phyloP scores from a whole-genome alignment of 1,284 basidiomycete genomes.

The Mycena citricolor region DNA sequence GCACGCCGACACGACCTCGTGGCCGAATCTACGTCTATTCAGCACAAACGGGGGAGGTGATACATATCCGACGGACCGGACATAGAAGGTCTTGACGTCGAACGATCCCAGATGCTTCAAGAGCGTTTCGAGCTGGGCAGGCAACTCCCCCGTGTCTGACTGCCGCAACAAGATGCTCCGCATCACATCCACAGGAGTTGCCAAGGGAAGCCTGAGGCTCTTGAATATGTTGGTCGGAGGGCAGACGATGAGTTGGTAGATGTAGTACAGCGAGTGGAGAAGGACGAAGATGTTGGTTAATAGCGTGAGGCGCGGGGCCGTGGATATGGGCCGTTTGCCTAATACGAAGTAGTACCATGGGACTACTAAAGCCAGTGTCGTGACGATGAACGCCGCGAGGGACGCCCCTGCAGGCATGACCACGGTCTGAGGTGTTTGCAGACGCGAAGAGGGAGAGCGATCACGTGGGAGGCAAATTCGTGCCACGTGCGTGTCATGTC shows the following conservation, averaged over 20 bases:
- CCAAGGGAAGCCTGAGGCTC: slow-evolving; percentile 52
- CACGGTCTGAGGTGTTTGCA: too few relatives aligned
- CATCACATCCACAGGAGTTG: slow-evolving; percentile 51
- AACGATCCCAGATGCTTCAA: slow-evolving; percentile 56
- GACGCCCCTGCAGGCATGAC: slow-evolving; percentile 25
- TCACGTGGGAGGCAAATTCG: too few relatives aligned
- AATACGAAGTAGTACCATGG: slow-evolving; percentile 37
- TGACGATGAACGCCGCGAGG: slow-evolving; percentile 30
- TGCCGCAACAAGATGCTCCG: slow-evolving; percentile 42
- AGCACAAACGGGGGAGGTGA: too few relatives aligned
- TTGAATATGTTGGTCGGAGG: slow-evolving; percentile 66
- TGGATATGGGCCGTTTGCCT: slow-evolving; percentile 26
- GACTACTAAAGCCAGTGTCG: slow-evolving; percentile 31
- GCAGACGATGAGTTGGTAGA: slow-evolving; percentile 47
- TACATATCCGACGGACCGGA: slow-evolving; percentile 46
- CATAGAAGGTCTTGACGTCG: slow-evolving; percentile 58
- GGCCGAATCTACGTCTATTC: slow-evolving; percentile 54
- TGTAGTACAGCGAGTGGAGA: slow-evolving; percentile 54
- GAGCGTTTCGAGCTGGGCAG: slow-evolving; percentile 49
- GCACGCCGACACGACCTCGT: slow-evolving; percentile 59
- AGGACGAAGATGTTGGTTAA: slow-evolving; percentile 39
- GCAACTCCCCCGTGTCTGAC: slow-evolving; percentile 39
- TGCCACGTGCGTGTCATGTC: too few relatives aligned
- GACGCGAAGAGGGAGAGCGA: too few relatives aligned
- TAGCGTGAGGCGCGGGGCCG: slow-evolving; percentile 31